Base-by-base conservation (phyloP, 2,329 filamentous ascomycete species). In the Epichloe festucae region DNA sequence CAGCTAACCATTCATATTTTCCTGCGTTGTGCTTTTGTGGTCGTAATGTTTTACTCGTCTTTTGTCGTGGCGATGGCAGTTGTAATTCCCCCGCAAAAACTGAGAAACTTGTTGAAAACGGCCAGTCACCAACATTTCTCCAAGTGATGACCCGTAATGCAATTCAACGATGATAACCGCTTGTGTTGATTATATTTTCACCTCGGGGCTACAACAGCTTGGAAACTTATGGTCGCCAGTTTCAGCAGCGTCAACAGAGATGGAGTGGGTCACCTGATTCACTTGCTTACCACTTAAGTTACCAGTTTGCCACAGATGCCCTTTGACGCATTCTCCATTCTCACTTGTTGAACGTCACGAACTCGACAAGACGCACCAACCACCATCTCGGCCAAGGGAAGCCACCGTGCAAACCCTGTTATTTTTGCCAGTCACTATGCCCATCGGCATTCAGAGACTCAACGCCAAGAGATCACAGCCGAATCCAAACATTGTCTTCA, bases 401-500 rank as follows among this genome's bases (percentile, higher is more conserved):
- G 40, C 40, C 27, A n/a, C 5, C 5, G 36, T 14, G 36, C 5
- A 39, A 39, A 14, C 36, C 2, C 36, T n/a, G 36, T 3, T n/a
- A 15, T 27, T 12, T 15, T n/a, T 15, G 21, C 3, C 21, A 41
- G 12, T 15, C 35, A 48, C 43, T 5, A 93, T 93, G 87, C 85
- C 86, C 48, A 70, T 88, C 52, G 87, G 87, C 50, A 86, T 89
- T 62, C 79, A 88, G 69, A 79, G 88, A 55, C 73, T 94, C 48
- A 95, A 95, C 62, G 82, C 82, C 58, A 85, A 78, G 61, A 78
- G 75, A 45, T 80, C 84, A 50, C 83, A 86, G 53, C 87, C 88
- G 7, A 94, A 93, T 60, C 73, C 80, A 21, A 78, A 81, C 54
- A 87, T 95, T 58, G 80, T 87, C 63, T 95, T 95, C 71, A 91